These are phyloP conservation scores for Trichoderma pleuroti DNA, from an alignment of 2,329 filamentous ascomycete species.

Conservation along the genomic window DNA sequence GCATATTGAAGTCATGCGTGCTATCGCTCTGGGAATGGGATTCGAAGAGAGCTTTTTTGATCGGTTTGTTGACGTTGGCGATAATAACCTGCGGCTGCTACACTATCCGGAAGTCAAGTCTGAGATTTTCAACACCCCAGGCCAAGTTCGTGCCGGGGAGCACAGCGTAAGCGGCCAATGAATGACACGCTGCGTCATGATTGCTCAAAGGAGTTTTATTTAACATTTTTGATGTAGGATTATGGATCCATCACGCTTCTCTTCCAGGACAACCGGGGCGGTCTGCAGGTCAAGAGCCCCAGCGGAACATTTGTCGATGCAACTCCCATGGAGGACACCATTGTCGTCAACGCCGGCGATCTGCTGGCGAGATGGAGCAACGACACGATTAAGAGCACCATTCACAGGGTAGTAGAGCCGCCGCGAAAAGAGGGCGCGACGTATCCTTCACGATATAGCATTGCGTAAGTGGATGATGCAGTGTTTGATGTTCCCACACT, in stretches of 20 bases:
- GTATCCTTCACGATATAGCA: constrained; percentile 77
- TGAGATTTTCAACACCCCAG: constrained; percentile 64
- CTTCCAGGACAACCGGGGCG: constrained; percentile 57
- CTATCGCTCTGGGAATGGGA: constrained; percentile 78
- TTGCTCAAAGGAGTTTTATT: not conserved
- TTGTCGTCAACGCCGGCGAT: constrained; percentile 88
- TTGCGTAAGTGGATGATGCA: constrained; percentile 57
- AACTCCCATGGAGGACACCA: constrained; percentile 73
- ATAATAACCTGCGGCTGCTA: constrained; percentile 69
- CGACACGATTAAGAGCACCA: constrained; percentile 83
- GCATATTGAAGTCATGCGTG: constrained; percentile 76
- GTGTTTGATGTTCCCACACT: too few relatives aligned
- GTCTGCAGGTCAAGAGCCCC: constrained; percentile 62
- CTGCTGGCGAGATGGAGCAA: constrained; percentile 86
- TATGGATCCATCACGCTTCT: constrained; percentile 60
- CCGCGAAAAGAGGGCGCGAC: constrained; percentile 53
- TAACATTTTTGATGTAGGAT: constrained; percentile 35
- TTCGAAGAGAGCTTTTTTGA: constrained; percentile 74
- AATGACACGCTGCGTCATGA: not conserved
- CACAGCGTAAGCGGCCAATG: constrained; percentile 53
- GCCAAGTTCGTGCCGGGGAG: constrained; percentile 71
- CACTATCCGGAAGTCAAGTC: constrained; percentile 71
- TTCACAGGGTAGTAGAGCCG: constrained; percentile 87
- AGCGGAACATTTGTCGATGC: constrained; percentile 78
- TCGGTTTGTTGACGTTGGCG: constrained; percentile 62